Conservation (phyloP, 345 rosid species). For the Trapa bicornis region DNA sequence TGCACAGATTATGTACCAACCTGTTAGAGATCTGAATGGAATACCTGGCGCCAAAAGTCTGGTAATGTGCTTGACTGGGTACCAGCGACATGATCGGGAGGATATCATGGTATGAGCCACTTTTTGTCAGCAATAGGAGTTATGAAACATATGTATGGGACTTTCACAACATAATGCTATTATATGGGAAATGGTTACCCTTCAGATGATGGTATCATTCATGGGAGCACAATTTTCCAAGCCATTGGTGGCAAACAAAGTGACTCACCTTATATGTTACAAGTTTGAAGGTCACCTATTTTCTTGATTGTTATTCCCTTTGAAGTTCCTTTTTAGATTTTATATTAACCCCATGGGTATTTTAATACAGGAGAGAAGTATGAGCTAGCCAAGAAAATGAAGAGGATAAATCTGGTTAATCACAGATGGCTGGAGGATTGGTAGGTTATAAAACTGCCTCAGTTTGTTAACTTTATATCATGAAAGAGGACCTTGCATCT, state of each 20-base stretch:
- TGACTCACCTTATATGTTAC: conserved; percentile 90
- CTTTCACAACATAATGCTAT: background rate
- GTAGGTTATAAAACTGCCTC: conserved; percentile 25
- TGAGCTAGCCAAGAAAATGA: conserved; percentile 69
- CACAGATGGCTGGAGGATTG: conserved; percentile 93
- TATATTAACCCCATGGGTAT: background rate
- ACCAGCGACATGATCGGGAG: conserved; percentile 82
- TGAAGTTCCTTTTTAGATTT: background rate
- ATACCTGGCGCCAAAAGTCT: conserved; percentile 57
- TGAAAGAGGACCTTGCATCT: background rate
- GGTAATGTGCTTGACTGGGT: conserved; percentile 76
- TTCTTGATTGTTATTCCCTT: background rate
- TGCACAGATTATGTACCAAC: conserved; percentile 64
- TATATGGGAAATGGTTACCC: conserved; percentile 5
- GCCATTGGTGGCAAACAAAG: conserved; percentile 76
- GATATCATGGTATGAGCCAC: conserved; percentile 64
- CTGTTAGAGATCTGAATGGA: conserved; percentile 68
- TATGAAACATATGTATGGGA: background rate
- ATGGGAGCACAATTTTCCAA: conserved; percentile 92
- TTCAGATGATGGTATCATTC: conserved; percentile 76
- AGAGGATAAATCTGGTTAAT: conserved; percentile 68
- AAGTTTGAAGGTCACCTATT: conserved; percentile 69
- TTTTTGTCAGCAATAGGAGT: background rate
- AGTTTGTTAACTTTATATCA: conserved; percentile 1
- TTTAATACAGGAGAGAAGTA: conserved; percentile 74